Percentiles rank a stretch among this genome's conserved stretches.
Evolutionary conservation across 2,329 filamentous ascomycete species (phyloP).

Genomic region (Curvularia eragrostidis): DNA sequence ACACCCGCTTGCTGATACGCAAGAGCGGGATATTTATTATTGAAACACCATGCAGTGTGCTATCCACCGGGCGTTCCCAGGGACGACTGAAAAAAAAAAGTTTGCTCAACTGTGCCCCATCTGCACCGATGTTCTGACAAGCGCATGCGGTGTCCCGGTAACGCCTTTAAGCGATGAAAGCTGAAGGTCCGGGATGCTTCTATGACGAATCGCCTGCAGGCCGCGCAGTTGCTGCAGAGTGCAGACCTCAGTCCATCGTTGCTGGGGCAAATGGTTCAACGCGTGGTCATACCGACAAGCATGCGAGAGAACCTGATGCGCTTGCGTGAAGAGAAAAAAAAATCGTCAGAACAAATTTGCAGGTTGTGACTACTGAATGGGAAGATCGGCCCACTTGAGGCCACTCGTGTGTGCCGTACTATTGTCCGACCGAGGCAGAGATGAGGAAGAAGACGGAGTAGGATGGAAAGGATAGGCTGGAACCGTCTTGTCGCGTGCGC

Average conservation of each 20-base stretch:
- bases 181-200: slow-evolving; percentile 27
- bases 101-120: slow-evolving; percentile 41
- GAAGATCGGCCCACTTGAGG: slow-evolving; percentile 30
- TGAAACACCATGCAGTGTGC: slow-evolving; percentile 38
- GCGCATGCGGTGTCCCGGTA: slow-evolving; percentile 33
- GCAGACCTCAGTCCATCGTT: slow-evolving; percentile 18
- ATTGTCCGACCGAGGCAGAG: slow-evolving; percentile 18
- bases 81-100: slow-evolving; percentile 32
- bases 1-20: slow-evolving; percentile 17
- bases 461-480: slow-evolving; percentile 35
- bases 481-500: slow-evolving; percentile 35
- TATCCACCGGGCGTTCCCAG: slow-evolving; percentile 28
- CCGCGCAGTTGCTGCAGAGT: slow-evolving; percentile 17
- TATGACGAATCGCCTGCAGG: slow-evolving; percentile 25
- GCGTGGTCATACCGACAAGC: slow-evolving; percentile 29
- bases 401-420: slow-evolving; percentile 27
- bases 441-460: slow-evolving; percentile 31
- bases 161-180: slow-evolving; percentile 32
- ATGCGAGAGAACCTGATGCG: slow-evolving; percentile 16
- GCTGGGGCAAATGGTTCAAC: slow-evolving; percentile 29
- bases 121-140: slow-evolving; percentile 38
- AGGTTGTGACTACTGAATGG: slow-evolving; percentile 19
- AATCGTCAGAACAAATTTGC: slow-evolving; percentile 37
- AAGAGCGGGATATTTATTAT: slow-evolving; percentile 26
- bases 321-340: slow-evolving; percentile 33